These are phyloP conservation scores for Lactarius tabidus DNA, from an alignment of 768 basidiomycete species.

Conservation along the genomic window DNA sequence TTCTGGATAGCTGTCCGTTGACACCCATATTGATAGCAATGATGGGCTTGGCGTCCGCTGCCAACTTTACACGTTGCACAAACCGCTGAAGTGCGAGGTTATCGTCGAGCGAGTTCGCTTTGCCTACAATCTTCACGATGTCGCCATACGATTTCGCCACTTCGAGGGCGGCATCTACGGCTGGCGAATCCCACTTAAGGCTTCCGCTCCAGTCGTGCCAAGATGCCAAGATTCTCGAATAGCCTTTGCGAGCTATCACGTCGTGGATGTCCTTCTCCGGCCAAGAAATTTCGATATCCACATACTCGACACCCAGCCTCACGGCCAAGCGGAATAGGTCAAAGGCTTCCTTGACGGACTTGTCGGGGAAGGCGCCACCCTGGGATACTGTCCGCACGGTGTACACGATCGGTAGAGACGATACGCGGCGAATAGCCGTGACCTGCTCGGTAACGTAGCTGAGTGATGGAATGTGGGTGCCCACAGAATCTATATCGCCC, in stretches of 20 bases:
- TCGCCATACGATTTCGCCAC: slow-evolving; percentile 69
- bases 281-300: slow-evolving; percentile 86
- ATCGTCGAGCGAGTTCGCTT: slow-evolving; percentile 67
- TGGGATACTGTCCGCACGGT: slow-evolving; percentile 86
- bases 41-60: slow-evolving; percentile 65
- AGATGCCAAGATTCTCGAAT: slow-evolving; percentile 81
- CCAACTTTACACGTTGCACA: slow-evolving; percentile 43
- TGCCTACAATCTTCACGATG: slow-evolving; percentile 89
- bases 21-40: slow-evolving; percentile 94
- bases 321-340: slow-evolving; percentile 75
- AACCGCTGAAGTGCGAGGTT: slow-evolving; percentile 80
- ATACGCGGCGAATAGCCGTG: slow-evolving; percentile 67
- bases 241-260: slow-evolving; percentile 58
- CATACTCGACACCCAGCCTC: slow-evolving; percentile 82
- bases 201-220: slow-evolving; percentile 93
- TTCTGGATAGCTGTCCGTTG: slow-evolving; percentile 85
- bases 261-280: slow-evolving; percentile 57
- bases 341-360: slow-evolving; percentile 63
- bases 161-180: slow-evolving; percentile 65
- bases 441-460: slow-evolving; percentile 80
- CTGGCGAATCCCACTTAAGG: slow-evolving; percentile 71
- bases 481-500: slow-evolving; percentile 43
- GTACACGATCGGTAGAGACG: slow-evolving; percentile 84
- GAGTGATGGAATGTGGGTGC: slow-evolving; percentile 56
- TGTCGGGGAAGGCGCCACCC: slow-evolving; percentile 89